Evolutionary conservation across 1,139 yeast genomes (phyloP).

Genomic region (Protomyces gravidus): DNA sequence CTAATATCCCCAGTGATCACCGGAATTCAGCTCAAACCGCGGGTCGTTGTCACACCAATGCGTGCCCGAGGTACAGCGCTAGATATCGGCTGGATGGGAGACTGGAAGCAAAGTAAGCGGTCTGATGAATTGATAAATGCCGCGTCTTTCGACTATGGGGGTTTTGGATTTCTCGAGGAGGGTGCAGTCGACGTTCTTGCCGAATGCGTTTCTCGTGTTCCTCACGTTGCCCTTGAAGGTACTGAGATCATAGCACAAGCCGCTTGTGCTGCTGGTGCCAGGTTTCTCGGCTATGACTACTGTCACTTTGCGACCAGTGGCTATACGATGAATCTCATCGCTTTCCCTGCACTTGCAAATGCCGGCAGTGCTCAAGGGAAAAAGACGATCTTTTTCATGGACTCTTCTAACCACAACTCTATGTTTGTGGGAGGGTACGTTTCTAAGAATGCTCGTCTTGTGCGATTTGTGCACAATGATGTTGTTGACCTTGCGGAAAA

Average conservation of each 20-base stretch:
- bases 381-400: constrained; percentile 22
- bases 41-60: constrained; percentile 16
- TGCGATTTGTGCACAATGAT: constrained; percentile 16
- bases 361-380: constrained; percentile 11
- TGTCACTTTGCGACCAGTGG: constrained; percentile 24
- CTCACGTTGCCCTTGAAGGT: constrained; percentile 6
- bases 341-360: constrained; percentile 16
- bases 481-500: constrained; percentile 17
- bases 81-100: constrained; percentile 26
- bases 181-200: constrained; percentile 13
- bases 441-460: constrained; percentile 10
- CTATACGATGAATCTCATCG: constrained; percentile 21
- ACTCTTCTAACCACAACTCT: constrained; percentile 21
- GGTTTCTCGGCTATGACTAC: constrained; percentile 11
- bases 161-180: constrained; percentile 10
- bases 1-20: constrained; percentile 13
- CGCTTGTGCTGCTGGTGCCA: constrained; percentile 3
- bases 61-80: constrained; percentile 24
- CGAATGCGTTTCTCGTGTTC: background rate
- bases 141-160: constrained; percentile 28
- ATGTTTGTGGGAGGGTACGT: constrained; percentile 24
- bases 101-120: constrained; percentile 12
- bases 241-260: constrained; percentile 11
- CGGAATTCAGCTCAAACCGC: constrained; percentile 9
- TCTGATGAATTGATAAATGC: constrained; percentile 15